Evolutionary conservation across 1,284 basidiomycete genomes (phyloP).

Genomic region (Cryptococcus sp.): DNA sequence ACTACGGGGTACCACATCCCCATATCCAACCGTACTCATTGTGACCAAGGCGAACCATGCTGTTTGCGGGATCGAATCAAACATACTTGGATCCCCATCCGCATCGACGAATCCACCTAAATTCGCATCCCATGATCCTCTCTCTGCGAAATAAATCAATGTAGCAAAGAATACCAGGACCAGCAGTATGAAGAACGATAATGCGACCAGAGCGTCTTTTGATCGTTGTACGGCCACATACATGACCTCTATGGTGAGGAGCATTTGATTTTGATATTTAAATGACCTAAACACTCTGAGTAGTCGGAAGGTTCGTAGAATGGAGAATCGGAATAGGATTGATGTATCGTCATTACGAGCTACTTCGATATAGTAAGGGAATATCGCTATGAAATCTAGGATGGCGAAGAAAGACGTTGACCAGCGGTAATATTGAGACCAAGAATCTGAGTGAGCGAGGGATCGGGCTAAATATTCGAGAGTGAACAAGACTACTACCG

Average conservation of each 20-base stretch:
- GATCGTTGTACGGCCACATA: constrained; percentile 78
- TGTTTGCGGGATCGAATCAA: constrained; percentile 70
- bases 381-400: constrained; percentile 73
- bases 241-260: constrained; percentile 89
- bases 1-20: constrained; percentile 77
- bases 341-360: constrained; percentile 78
- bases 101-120: constrained; percentile 74
- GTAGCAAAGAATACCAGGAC: constrained; percentile 80
- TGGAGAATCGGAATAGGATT: constrained; percentile 80
- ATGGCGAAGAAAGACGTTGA: constrained; percentile 68
- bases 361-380: constrained; percentile 82
- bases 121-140: constrained; percentile 76
- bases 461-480: constrained; percentile 55
- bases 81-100: constrained; percentile 60
- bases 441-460: constrained; percentile 48
- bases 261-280: constrained; percentile 59
- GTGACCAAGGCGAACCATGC: constrained; percentile 62
- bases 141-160: constrained; percentile 77
- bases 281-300: constrained; percentile 83
- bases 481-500: constrained; percentile 78
- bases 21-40: constrained; percentile 53
- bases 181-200: constrained; percentile 84
- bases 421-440: constrained; percentile 46
- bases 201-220: constrained; percentile 76
- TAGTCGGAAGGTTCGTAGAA: constrained; percentile 69